Base-by-base conservation (phyloP, 441 rosid species). In the Gossypium lobatum region DNA sequence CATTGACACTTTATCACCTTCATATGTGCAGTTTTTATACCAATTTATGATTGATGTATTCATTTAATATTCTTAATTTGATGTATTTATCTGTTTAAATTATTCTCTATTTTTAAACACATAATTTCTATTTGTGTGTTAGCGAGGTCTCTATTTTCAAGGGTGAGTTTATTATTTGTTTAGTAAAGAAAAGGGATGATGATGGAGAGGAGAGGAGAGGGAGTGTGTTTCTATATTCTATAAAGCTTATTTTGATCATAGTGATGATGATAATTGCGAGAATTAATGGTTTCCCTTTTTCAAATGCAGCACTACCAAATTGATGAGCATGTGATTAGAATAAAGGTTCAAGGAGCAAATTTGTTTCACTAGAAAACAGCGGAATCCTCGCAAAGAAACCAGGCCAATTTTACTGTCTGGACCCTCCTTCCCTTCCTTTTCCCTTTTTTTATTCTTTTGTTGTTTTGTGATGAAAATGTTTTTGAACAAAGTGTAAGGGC, bases 361-460 rank as follows among this genome's bases (percentile, higher is more conserved):
- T 54, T 63, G 7, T 63, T 37, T 37, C 50, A 63, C n/a, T 17
- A 54, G 53, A 37, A 75, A 80, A 80, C 78, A 73, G 58, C 87
- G 87, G 85, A 83, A 86, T 83, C 83, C 78, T 74, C 85, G 85
- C 84, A 81, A 78, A 62, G 82, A 86, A 84, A 86, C 13, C 74
- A 1, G 88, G 68, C 80, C 21, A 64, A 75, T 75, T 77, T 81
- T 63, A 18, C n/a, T 16, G 50, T 37, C 26, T 17, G 68, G 55
- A 42, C 70, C 34, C 31, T 28, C 31, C 31, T 0, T 28, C 5
- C 18, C 31, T 0, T 3, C 2, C 1, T 0, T 17, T 48, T 8
- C 58, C 71, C 18, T 64, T 20, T 60, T 31, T 4, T 31, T 31
- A 31, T 31, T 31, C 6, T 42, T 50, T 54, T 39, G 23, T n/a